Evolutionary conservation across 2,329 filamentous ascomycete genomes (phyloP), one percentile per base, ranked within the genome.

Genomic region (Xylaria digitata): DNA sequence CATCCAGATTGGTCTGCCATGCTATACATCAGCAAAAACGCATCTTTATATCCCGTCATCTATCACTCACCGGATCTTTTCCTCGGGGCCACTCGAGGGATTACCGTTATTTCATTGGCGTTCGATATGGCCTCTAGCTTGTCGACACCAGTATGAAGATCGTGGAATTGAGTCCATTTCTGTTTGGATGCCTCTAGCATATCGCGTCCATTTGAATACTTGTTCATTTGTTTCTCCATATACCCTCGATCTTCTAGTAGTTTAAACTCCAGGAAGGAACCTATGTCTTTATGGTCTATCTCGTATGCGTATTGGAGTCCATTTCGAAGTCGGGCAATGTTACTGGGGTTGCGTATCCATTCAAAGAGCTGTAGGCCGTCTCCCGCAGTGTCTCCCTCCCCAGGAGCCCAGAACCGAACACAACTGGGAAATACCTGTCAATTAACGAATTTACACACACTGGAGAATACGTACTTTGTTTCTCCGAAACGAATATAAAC

Each of bases 41-140:
- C 21, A 17, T 54, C 6, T 19, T n/a, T 55, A 34, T 4, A 50
- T 34, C 19, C 9, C 19, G 42, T 43, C 26, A 17, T 19, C 13
- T 6, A 5, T 3, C 11, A 3, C 63, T 59, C 58, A 69, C 70
- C 68, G 57, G 55, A 55, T 65, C 43, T 57, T 48, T 32, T 59
- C 32, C 68, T 65, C 17, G 64, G 55, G 1, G 30, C 21, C 3
- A 40, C 60, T 11, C 62, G 53, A 19, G 70, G 68, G 17, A 72
- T 69, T 1, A 55, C 61, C n/a, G 49, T 69, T 13, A 62, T 37
- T 15, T 56, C 59, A 9, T 40, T 52, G 30, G 66, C 57, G 32
- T 56, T 65, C 13, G 70, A 61, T 34, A 72, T 53, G 17, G 50
- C 61, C 8, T 72, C 62, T 3, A 72, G 62, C 54, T 56, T 70